Evolutionary conservation across 768 basidiomycete species (phyloP).

Genomic region (Gyrodon lividus): DNA sequence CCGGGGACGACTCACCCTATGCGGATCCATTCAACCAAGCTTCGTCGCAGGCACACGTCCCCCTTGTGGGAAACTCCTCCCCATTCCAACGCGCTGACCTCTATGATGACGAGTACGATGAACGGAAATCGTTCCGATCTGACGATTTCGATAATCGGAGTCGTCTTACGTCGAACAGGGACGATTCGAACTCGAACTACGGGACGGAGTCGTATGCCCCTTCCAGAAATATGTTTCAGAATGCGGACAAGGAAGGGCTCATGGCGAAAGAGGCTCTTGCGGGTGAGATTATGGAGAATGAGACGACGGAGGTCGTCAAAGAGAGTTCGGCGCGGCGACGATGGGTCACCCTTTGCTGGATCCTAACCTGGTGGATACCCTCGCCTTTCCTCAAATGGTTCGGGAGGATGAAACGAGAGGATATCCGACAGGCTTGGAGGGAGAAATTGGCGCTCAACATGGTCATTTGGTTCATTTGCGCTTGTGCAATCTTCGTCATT

Average conservation of each 20-base stretch:
- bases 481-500: constrained; percentile 89
- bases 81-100: constrained; percentile 76
- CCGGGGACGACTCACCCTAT: constrained; percentile 42
- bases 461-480: constrained; percentile 93
- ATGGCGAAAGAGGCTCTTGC: constrained; percentile 82
- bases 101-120: constrained; percentile 80
- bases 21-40: constrained; percentile 49
- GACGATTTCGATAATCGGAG: constrained; percentile 83
- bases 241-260: constrained; percentile 68
- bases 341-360: constrained; percentile 88
- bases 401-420: constrained; percentile 92
- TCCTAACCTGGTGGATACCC: constrained; percentile 92
- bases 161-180: constrained; percentile 72
- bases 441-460: constrained; percentile 95
- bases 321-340: constrained; percentile 76
- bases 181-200: constrained; percentile 76
- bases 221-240: constrained; percentile 93
- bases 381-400: constrained; percentile 62
- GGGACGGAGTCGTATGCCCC: constrained; percentile 95
- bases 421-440: constrained; percentile 94
- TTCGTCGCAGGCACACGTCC: constrained; percentile 68
- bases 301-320: constrained; percentile 84
- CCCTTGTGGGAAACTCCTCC: constrained; percentile 80
- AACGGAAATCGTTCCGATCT: constrained; percentile 66
- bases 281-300: constrained; percentile 83